phyloP scores from a whole-genome alignment of 805 yeast genomes.

The Cyberlindnera saturnus region DNA sequence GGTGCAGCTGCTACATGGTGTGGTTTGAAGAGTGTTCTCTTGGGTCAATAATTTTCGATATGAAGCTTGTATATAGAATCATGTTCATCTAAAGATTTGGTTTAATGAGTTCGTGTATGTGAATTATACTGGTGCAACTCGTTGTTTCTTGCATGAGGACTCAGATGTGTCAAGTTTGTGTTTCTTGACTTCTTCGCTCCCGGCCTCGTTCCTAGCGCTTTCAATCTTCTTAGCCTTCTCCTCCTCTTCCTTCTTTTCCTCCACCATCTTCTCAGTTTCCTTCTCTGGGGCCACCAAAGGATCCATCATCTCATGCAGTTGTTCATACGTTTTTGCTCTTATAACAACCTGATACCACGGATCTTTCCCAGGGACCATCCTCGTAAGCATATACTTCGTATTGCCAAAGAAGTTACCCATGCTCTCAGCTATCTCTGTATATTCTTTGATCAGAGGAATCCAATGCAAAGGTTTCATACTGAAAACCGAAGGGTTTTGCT shows the following conservation, averaged over 20 bases:
- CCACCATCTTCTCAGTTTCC: not conserved
- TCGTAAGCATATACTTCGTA: conserved; percentile 73
- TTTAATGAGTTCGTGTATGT: not conserved
- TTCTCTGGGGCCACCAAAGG: conserved; percentile 15
- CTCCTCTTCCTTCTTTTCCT: not conserved
- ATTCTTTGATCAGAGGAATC: conserved; percentile 50
- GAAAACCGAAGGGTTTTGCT: conserved; percentile 79
- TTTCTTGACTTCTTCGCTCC: conserved; percentile 8
- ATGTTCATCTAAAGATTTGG: not conserved
- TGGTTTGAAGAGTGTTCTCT: conserved; percentile 50
- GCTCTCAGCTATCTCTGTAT: conserved; percentile 42
- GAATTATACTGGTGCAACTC: conserved; percentile 7
- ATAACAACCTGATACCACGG: conserved; percentile 51
- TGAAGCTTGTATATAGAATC: conserved; percentile 2
- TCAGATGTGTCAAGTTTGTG: conserved; percentile 11
- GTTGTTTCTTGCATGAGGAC: conserved; percentile 12
- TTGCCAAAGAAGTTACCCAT: conserved; percentile 64
- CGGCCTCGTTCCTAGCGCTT: not conserved
- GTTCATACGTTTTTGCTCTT: conserved; percentile 48
- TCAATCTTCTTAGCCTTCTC: not conserved
- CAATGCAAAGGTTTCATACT: conserved; percentile 38
- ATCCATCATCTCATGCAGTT: conserved; percentile 29
- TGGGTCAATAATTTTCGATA: conserved; percentile 6
- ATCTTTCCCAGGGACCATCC: conserved; percentile 74
- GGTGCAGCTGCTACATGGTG: conserved; percentile 92